Evolutionary conservation across 768 basidiomycete genomes (phyloP), one percentile per base, ranked within the genome.

Genomic region (Tricholoma bakamatsutake): DNA sequence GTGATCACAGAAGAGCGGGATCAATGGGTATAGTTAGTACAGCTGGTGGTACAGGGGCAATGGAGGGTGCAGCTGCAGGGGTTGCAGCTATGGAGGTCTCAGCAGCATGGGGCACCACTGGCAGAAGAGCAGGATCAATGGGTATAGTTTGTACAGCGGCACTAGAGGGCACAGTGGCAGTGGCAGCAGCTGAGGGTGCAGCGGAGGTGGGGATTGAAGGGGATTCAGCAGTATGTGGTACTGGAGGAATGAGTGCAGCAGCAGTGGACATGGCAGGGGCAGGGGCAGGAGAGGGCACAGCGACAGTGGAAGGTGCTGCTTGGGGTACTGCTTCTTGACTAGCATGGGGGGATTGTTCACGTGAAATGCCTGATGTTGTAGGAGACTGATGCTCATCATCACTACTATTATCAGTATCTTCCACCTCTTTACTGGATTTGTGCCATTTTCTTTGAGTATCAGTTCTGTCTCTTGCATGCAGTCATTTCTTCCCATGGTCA

Each of bases 401-500:
- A 24, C 21, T 45, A 24, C 43, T 45, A 24, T 27, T 24, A 27
- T 45, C 43, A 27, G 11, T 27, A 45, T 45, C 24, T 45, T 45
- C 21, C 5, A 45, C 43, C 17, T 42, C 40, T 42, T 42, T 24
- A 1, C 21, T 24, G 21, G 21, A 24, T 24, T 46, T 24, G 18
- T 24, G 18, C 40, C 40, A 17, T 42, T 42, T 17, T 10, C 21
- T 45, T 45, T 21, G 8, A 45, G 10, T 45, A 45, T 45, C 43
- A 45, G 43, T 45, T 24, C 43, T 24, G 27, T 45, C 24, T 24
- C 27, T 47, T 21, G 9, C 34, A 17, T 11, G n/a, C 18, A 17
- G 42, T n/a, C 55, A 27, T 45, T 50, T 58, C 21, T 58, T 58
- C 21, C 57, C 53, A 27, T 50, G 34, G 40, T 58, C 57, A 28